Percentiles rank a stretch among this genome's conserved stretches.
Conservation (phyloP, 2,329 filamentous ascomycete species). For the Lachnellula willkommii region DNA sequence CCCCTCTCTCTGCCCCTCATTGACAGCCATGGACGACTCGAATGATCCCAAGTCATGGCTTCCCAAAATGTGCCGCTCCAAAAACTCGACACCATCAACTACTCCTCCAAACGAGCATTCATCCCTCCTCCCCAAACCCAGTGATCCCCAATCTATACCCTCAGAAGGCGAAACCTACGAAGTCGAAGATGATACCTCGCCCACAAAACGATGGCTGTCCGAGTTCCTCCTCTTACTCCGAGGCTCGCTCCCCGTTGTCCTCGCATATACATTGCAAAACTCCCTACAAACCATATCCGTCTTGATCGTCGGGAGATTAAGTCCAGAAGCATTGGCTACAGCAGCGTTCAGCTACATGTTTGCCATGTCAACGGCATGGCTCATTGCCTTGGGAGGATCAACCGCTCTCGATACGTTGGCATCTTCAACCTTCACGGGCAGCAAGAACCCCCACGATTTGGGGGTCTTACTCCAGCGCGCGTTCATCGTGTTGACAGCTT, state of each 20-base stretch:
- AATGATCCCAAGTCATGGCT: conserved; percentile 26
- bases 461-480: conserved; percentile 74
- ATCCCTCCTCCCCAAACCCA: conserved; percentile 22
- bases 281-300: conserved; percentile 79
- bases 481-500: conserved; percentile 63
- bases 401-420: conserved; percentile 83
- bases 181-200: conserved; percentile 20
- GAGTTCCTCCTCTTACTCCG: conserved; percentile 66
- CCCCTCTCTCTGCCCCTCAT: not conserved
- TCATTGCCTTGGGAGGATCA: conserved; percentile 78
- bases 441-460: conserved; percentile 70
- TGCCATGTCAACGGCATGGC: conserved; percentile 82
- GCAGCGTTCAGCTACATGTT: conserved; percentile 93
- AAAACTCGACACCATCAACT: conserved; percentile 13
- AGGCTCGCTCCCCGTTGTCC: conserved; percentile 69
- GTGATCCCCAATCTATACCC: conserved; percentile 6
- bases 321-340: conserved; percentile 72
- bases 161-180: conserved; percentile 24
- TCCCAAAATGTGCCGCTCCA: conserved; percentile 22
- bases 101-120: conserved; percentile 29
- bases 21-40: conserved; percentile 16
- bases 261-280: conserved; percentile 82
- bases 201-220: conserved; percentile 34
- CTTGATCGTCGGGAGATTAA: conserved; percentile 72
- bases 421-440: conserved; percentile 76